phyloP scores from a whole-genome alignment of 139 green algal genomes.

The Coccomyxa sp. region DNA sequence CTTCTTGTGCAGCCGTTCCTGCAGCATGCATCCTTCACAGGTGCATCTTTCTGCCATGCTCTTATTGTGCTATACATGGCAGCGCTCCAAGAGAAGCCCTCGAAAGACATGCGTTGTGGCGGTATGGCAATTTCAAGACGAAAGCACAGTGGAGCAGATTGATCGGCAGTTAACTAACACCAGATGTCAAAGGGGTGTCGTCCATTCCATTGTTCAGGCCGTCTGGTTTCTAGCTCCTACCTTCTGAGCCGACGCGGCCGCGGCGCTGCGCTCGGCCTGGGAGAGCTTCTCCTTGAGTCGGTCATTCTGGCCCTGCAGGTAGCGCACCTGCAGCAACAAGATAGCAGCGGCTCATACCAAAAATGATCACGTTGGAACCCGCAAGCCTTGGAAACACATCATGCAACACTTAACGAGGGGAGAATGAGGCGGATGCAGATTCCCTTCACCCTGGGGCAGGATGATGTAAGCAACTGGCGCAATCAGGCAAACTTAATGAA shows the following conservation, averaged over 20 bases:
- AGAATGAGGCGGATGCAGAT: no score
- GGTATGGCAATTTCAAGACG: not conserved
- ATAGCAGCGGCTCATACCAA: not conserved
- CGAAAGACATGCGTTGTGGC: not conserved
- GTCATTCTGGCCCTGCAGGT: conserved; percentile 21
- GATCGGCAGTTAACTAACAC: not conserved
- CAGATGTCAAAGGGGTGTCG: not conserved
- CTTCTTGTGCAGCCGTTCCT: conserved; percentile 4
- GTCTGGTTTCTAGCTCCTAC: not conserved
- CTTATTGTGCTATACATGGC: not conserved
- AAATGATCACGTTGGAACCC: no score
- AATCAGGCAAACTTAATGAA: no score
- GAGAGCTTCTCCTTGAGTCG: conserved; percentile 19
- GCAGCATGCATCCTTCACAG: not conserved
- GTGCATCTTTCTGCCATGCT: not conserved
- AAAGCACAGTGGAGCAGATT: not conserved
- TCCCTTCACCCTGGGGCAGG: no score
- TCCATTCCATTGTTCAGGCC: no score
- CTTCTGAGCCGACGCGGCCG: not conserved
- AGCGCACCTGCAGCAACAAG: conserved; percentile 14
- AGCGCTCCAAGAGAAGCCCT: not conserved
- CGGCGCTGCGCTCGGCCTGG: conserved; percentile 4
- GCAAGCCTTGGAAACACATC: no score
- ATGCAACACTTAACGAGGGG: no score
- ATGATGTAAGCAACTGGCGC: no score